phyloP scores from a whole-genome alignment of 208 protist genomes.

The Phytomonas sp. region DNA sequence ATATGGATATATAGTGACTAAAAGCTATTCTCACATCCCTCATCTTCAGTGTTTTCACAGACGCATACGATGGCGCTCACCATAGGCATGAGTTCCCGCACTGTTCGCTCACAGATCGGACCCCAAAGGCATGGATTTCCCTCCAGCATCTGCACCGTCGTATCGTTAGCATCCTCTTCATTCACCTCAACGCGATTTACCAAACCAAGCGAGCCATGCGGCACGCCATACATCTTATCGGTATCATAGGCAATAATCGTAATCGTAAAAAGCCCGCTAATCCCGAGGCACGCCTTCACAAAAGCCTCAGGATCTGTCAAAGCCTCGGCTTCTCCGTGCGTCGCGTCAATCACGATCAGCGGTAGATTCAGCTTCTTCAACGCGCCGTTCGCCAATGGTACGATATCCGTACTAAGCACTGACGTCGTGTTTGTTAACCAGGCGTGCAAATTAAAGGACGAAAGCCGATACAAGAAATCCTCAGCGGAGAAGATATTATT shows the following conservation, averaged over 20 bases:
- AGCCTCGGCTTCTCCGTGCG: constrained; percentile 13
- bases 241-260: constrained; percentile 77
- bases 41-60: constrained; percentile 25
- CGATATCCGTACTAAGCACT: constrained; percentile 24
- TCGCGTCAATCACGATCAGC: constrained; percentile 42
- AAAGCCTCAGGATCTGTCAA: constrained; percentile 21
- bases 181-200: constrained; percentile 57
- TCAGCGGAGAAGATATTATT: constrained; percentile 82
- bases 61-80: constrained; percentile 49
- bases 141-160: constrained; percentile 70
- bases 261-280: constrained; percentile 53
- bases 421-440: constrained; percentile 24
- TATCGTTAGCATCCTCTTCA: constrained; percentile 1
- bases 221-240: constrained; percentile 58
- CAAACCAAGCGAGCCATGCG: constrained; percentile 57
- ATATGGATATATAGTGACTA: constrained; percentile 13
- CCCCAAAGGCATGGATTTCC: constrained; percentile 75
- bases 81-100: constrained; percentile 35
- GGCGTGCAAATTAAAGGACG: constrained; percentile 61
- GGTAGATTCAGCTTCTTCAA: constrained; percentile 59
- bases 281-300: constrained; percentile 44
- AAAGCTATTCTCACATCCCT: constrained; percentile 2
- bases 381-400: constrained; percentile 44
- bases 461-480: constrained; percentile 74
- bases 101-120: constrained; percentile 36